A percentile compares a stretch with the other conserved stretches of the same genome.
Evolutionary conservation across 768 basidiomycete genomes (phyloP).

Genomic region (Lactifluus hygrophoroides): DNA sequence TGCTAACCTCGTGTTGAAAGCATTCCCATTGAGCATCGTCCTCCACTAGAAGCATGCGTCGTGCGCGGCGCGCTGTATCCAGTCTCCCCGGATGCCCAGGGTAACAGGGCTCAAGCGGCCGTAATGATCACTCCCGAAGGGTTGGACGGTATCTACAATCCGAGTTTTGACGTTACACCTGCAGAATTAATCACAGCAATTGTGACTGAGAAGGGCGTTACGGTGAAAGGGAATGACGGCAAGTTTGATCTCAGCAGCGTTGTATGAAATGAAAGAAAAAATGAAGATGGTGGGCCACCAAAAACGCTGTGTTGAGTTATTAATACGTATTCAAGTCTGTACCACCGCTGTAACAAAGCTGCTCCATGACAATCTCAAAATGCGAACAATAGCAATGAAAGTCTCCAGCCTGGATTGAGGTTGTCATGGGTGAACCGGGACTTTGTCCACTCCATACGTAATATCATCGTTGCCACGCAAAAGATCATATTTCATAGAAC

Average conservation of each 20-base stretch:
- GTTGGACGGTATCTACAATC: conserved; percentile 63
- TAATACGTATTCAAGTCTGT: too few species aligned
- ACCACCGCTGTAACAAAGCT: too few species aligned
- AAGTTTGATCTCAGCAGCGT: conserved; percentile 58
- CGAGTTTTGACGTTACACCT: conserved; percentile 95
- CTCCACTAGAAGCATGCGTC: conserved; percentile 78
- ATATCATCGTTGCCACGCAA: too few species aligned
- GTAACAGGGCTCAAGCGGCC: conserved; percentile 54
- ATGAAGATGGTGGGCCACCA: too few species aligned
- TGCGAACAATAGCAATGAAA: too few species aligned
- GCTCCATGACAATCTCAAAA: too few species aligned
- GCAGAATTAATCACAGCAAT: conserved; percentile 90
- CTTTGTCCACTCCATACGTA: too few species aligned
- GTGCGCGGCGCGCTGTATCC: conserved; percentile 77
- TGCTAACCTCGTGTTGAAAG: conserved; percentile 24
- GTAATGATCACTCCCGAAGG: conserved; percentile 76
- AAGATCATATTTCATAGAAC: too few species aligned
- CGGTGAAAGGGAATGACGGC: conserved; percentile 54
- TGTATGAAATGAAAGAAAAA: too few species aligned
- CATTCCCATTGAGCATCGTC: conserved; percentile 92
- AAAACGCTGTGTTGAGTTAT: too few species aligned
- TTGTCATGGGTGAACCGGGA: too few species aligned
- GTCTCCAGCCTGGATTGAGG: too few species aligned
- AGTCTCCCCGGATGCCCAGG: conserved; percentile 30
- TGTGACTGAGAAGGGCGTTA: conserved; percentile 92